Evolutionary conservation across 306 rosid species (phyloP).

Genomic region (Castanopsis chinensis): DNA sequence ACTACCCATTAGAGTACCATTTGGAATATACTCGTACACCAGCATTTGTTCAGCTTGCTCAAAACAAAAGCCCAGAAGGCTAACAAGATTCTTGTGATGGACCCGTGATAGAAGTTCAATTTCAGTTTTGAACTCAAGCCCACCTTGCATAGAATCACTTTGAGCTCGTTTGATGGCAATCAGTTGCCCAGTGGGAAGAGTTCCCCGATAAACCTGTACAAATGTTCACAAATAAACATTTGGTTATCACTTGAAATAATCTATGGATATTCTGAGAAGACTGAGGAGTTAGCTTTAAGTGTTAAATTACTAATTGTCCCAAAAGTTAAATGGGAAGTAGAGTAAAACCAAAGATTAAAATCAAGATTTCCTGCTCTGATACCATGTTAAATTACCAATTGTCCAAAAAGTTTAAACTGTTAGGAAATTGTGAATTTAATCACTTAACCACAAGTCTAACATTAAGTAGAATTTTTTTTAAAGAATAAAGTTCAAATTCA

Average conservation of each 20-base stretch:
- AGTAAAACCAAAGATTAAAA: no score
- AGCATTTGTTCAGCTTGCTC: constrained; percentile 59
- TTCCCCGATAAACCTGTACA: constrained; percentile 43
- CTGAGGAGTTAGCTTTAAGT: background rate
- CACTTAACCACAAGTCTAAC: no score
- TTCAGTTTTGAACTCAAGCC: constrained; percentile 45
- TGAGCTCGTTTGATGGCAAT: constrained; percentile 52
- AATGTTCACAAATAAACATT: background rate
- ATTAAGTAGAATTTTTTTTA: background rate
- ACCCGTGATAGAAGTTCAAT: constrained; percentile 60
- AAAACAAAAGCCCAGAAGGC: constrained; percentile 50
- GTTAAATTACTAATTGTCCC: no score
- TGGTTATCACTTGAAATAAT: background rate
- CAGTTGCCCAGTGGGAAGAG: constrained; percentile 32
- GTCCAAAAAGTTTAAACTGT: no score
- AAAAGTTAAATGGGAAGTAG: no score
- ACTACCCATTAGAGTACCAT: constrained; percentile 44
- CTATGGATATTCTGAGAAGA: background rate
- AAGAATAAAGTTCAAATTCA: background rate
- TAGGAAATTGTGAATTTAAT: no score
- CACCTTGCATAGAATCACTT: constrained; percentile 41
- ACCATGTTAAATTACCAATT: no score
- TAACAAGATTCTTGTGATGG: constrained; percentile 54
- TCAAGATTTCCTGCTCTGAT: no score
- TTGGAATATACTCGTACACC: constrained; percentile 43